Conservation (phyloP, 1,284 basidiomycete species). For the Erythrobasidium hasegawianum region DNA sequence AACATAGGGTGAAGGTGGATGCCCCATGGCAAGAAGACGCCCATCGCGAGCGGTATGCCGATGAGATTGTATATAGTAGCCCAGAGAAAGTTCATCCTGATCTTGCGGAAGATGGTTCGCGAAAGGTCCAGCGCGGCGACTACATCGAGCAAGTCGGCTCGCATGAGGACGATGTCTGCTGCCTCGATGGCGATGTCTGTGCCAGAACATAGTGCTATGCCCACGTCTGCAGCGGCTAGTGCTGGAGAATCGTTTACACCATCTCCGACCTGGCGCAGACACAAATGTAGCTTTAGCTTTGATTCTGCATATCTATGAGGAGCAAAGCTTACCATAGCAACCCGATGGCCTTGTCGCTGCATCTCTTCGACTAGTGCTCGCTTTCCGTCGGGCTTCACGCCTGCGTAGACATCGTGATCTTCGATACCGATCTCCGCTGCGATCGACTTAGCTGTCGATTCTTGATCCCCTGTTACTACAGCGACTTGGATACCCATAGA, state of each 20-base stretch:
- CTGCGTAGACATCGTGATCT: conserved; percentile 74
- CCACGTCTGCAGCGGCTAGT: conserved; percentile 87
- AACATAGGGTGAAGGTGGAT: conserved; percentile 96
- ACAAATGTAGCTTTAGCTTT: too few relatives aligned
- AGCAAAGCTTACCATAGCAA: conserved; percentile 78
- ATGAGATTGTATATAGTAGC: conserved; percentile 72
- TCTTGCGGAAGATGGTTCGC: conserved; percentile 81
- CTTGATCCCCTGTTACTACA: conserved; percentile 86
- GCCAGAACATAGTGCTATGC: conserved; percentile 91
- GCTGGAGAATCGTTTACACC: conserved; percentile 99
- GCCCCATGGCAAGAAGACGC: conserved; percentile 85
- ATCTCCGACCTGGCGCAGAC: conserved; percentile 80
- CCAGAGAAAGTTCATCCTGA: conserved; percentile 80
- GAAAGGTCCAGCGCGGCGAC: conserved; percentile 92
- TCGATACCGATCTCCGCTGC: conserved; percentile 80
- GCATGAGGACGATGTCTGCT: conserved; percentile 96
- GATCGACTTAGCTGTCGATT: conserved; percentile 74
- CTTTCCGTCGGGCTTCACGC: conserved; percentile 89
- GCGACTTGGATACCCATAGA: conserved; percentile 83
- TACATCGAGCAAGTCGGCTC: conserved; percentile 90
- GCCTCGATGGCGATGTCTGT: conserved; percentile 97
- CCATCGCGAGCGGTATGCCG: conserved; percentile 98
- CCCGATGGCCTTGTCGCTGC: conserved; percentile 63
- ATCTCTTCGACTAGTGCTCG: conserved; percentile 74
- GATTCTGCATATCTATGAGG: conserved; percentile 6